A percentile compares a stretch with the other conserved stretches of the same genome.
phyloP scores from a whole-genome alignment of 352 stramenopile genomes.

The Phytophthora nicotianae region DNA sequence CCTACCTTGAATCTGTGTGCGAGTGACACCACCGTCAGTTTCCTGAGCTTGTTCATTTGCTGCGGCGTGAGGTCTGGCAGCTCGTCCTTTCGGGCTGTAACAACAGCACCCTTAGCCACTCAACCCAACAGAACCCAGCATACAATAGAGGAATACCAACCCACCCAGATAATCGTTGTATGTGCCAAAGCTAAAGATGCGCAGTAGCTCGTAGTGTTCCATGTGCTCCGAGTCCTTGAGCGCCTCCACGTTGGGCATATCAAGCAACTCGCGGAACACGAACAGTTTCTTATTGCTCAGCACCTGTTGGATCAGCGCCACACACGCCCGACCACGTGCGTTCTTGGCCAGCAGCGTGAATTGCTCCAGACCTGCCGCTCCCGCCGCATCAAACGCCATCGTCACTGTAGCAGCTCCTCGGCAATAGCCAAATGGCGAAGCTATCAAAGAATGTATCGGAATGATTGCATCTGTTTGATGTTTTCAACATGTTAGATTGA shows the following conservation, averaged over 20 bases:
- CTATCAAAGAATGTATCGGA: background rate
- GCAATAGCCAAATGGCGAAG: constrained; percentile 14
- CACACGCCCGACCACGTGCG: constrained; percentile 87
- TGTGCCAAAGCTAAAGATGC: constrained; percentile 91
- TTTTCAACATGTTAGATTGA: background rate
- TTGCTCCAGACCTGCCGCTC: constrained; percentile 87
- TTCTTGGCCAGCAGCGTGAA: constrained; percentile 94
- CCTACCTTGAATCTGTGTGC: constrained; percentile 81
- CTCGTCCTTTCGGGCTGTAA: constrained; percentile 60
- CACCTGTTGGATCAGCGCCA: constrained; percentile 93
- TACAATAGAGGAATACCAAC: constrained; percentile 19
- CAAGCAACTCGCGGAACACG: constrained; percentile 92
- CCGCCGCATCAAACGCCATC: constrained; percentile 75
- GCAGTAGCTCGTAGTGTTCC: constrained; percentile 80
- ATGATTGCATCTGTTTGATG: background rate
- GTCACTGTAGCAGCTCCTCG: background rate
- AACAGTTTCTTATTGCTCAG: constrained; percentile 93
- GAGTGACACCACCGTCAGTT: constrained; percentile 89
- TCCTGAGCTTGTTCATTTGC: constrained; percentile 87
- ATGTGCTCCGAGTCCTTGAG: constrained; percentile 79
- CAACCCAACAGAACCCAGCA: background rate
- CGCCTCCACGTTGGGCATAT: constrained; percentile 91
- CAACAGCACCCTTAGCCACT: background rate
- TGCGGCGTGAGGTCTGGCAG: constrained; percentile 70
- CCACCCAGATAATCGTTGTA: constrained; percentile 87